A percentile compares a stretch with the other conserved stretches of the same genome.
These are phyloP conservation scores for Xerocomus cyaneibrunnescens DNA, from an alignment of 1,284 basidiomycete genomes.

Conservation along the genomic window DNA sequence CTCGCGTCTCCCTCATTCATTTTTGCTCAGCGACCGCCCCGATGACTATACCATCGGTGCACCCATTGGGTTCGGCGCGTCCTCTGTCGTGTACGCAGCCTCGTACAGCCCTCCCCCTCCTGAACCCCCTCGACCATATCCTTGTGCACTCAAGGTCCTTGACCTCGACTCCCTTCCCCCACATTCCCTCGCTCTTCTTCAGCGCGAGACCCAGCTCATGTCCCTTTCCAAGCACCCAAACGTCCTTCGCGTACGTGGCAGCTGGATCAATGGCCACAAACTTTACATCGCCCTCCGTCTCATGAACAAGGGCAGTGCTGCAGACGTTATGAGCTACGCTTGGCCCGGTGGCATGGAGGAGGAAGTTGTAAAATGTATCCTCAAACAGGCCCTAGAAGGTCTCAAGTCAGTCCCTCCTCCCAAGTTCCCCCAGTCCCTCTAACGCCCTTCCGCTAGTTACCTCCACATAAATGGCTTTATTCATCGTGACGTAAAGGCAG, in stretches of 20 bases:
- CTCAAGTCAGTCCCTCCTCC: constrained; percentile 58
- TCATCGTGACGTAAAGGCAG: constrained; percentile 88
- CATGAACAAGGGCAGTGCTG: constrained; percentile 86
- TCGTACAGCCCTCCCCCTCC: constrained; percentile 50
- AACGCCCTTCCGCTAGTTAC: constrained; percentile 48
- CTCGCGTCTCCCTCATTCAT: constrained; percentile 6
- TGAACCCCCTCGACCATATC: constrained; percentile 40
- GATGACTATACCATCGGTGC: constrained; percentile 71
- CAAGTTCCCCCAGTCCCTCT: neutral
- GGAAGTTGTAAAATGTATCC: constrained; percentile 78
- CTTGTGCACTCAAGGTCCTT: constrained; percentile 85
- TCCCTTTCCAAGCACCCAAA: constrained; percentile 92
- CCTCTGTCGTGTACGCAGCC: constrained; percentile 83
- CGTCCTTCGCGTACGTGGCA: constrained; percentile 84
- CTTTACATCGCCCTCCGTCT: constrained; percentile 85
- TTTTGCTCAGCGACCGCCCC: constrained; percentile 54
- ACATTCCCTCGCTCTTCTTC: constrained; percentile 65
- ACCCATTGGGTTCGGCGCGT: constrained; percentile 84
- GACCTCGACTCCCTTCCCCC: constrained; percentile 79
- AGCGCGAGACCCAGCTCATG: constrained; percentile 89
- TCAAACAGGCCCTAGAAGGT: constrained; percentile 81
- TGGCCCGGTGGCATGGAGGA: constrained; percentile 88
- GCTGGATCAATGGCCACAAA: constrained; percentile 83
- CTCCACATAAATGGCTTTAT: constrained; percentile 88
- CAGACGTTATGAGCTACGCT: constrained; percentile 82